These are phyloP conservation scores for Lactarius hatsudake DNA, from an alignment of 768 basidiomycete species.

Conservation along the genomic window DNA sequence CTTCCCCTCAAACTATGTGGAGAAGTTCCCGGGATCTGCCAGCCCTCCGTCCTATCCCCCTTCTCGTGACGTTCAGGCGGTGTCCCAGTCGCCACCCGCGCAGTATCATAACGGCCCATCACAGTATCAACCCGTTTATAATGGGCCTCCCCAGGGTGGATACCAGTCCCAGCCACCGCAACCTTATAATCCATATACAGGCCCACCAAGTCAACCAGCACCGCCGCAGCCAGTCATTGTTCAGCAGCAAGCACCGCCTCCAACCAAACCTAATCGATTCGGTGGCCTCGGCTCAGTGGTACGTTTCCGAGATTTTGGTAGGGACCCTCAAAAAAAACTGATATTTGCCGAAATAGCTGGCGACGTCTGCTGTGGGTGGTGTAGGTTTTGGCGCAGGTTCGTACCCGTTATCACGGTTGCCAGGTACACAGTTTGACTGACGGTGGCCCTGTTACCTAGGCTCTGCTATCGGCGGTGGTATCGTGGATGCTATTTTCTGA, in stretches of 20 bases:
- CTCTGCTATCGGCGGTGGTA: slow-evolving; percentile 50
- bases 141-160: slow-evolving; percentile 27
- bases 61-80: slow-evolving; percentile 7
- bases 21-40: slow-evolving; percentile 42
- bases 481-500: slow-evolving; percentile 50
- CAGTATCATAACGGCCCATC: slow-evolving; percentile 31
- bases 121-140: slow-evolving; percentile 38
- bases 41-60: slow-evolving; percentile 28
- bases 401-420: slow-evolving; percentile 28
- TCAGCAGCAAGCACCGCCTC: slow-evolving; percentile 32
- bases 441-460: slow-evolving; percentile 32
- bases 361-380: slow-evolving; percentile 51
- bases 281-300: slow-evolving; percentile 23
- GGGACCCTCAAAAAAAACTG: neutral
- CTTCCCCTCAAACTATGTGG: slow-evolving; percentile 76
- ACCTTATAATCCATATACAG: slow-evolving; percentile 21
- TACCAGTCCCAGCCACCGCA: slow-evolving; percentile 29
- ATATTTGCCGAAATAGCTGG: slow-evolving; percentile 31
- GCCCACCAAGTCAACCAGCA: slow-evolving; percentile 28
- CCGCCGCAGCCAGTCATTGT: slow-evolving; percentile 24
- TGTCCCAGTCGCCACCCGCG: slow-evolving; percentile 19
- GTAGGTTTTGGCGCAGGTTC: slow-evolving; percentile 74
- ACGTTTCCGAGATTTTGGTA: neutral
- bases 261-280: slow-evolving; percentile 19
- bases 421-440: neutral